Conservation (phyloP, 352 stramenopile species). For the Pythium rhizo-oryzae region DNA sequence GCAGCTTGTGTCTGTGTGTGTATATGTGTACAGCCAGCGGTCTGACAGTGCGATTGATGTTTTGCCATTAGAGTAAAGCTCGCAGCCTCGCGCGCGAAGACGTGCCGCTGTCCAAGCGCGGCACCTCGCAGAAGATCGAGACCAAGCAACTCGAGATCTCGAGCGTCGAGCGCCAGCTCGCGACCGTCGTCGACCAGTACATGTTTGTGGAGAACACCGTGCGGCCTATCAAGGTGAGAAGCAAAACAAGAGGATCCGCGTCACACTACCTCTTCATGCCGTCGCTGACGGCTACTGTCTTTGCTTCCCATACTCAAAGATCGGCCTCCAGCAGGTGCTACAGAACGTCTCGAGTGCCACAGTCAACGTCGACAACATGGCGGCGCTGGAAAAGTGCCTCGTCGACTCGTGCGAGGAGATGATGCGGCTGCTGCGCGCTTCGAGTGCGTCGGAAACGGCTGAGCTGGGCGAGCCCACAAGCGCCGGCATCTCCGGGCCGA, state of each 20-base stretch:
- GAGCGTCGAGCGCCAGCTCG: conserved; percentile 54
- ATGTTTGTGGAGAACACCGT: conserved; percentile 84
- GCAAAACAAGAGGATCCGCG: neutral
- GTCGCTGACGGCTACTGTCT: too few relatives aligned
- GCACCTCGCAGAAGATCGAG: conserved; percentile 68
- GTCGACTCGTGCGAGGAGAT: conserved; percentile 72
- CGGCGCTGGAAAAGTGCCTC: conserved; percentile 56
- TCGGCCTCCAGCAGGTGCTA: conserved; percentile 79
- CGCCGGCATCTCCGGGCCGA: neutral
- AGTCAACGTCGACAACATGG: conserved; percentile 70
- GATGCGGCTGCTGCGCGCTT: conserved; percentile 67
- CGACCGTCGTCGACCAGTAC: conserved; percentile 80
- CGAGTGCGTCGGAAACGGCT: neutral
- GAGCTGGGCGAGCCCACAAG: conserved; percentile 8
- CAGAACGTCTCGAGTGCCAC: conserved; percentile 75
- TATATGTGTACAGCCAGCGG: neutral
- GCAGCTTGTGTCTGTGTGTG: neutral
- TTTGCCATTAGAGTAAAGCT: conserved; percentile 45
- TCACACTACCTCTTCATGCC: too few relatives aligned
- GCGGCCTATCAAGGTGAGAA: conserved; percentile 69
- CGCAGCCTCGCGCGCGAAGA: conserved; percentile 50
- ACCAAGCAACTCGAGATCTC: conserved; percentile 74
- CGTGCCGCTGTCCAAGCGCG: conserved; percentile 60
- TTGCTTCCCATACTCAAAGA: too few relatives aligned
- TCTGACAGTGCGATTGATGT: neutral